Evolutionary conservation across 176 grass and related monocot species (phyloP), one percentile per base, ranked within the genome.

Genomic region (Puya raimondii): DNA sequence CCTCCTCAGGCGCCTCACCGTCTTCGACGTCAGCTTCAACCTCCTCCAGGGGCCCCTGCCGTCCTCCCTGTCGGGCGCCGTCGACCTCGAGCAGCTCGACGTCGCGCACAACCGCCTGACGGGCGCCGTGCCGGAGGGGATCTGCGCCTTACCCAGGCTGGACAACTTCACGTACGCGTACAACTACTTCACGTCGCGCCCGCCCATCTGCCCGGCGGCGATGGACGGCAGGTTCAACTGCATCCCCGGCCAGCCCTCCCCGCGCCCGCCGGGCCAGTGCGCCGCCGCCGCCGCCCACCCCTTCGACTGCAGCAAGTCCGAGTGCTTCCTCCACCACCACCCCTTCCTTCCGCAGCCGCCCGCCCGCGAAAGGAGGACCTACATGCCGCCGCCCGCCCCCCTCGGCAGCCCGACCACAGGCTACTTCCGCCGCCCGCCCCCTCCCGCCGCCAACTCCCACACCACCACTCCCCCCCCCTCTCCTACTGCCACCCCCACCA

Each of bases 11-110:
- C 20, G 53, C 33, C 59, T 85, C 21, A 96, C 88, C 0, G 85
- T 96, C 53, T 96, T 96, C 12, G 92, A 96, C 51, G 92, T 96
- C 22, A 91, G 92, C 53, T 89, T 67, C 13, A 96, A 96, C 78
- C 51, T 56, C 10, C 75, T 96, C 2, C 78, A 84, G 64, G 92
- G 92, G 0, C 29, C 68, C 1, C 56, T 91, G 10, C 92, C 88
- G 14, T 9, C 59, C 0, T 50, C 29, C 50, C 0, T 96, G 1
- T 78, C 12, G 0, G 80, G 75, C 2, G 80, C 88, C 88, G 71
- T 48, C 0, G 80, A 61, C 1, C 75, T 96, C 2, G 80, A 88
- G 78, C 68, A 96, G 80, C 82, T 96, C 1, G 78, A 86, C 53
- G 12, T 96, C 9, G 88, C 88, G 0, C 26, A 72, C 13, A 96